A percentile compares a stretch with the other conserved stretches of the same genome.
These are phyloP conservation scores for Blastocystis hominis DNA, from an alignment of 352 stramenopile genomes.

Conservation along the genomic window DNA sequence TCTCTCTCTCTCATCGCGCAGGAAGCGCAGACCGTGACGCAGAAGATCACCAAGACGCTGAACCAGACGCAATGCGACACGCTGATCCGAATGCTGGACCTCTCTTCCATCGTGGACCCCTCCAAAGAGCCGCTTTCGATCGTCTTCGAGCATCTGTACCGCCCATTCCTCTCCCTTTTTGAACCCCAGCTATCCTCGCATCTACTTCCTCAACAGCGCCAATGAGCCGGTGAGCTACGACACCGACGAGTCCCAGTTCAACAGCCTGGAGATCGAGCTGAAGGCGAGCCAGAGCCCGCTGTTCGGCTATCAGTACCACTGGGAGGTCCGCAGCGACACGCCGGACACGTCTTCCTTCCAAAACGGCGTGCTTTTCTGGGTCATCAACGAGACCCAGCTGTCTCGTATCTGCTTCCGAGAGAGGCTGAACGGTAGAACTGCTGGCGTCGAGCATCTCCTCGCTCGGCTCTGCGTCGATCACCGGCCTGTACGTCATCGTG, in stretches of 20 bases:
- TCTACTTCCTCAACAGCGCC: constrained; percentile 20
- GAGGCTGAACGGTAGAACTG: not conserved
- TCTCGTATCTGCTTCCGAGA: not conserved
- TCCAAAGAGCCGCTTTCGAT: not conserved
- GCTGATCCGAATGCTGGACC: not conserved
- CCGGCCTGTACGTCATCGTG: constrained; percentile 49
- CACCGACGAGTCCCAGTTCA: not conserved
- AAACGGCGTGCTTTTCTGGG: constrained; percentile 15
- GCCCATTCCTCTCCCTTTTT: not conserved
- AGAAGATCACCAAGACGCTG: not conserved
- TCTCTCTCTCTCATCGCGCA: not conserved
- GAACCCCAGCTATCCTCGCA: not conserved
- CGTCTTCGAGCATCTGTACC: not conserved
- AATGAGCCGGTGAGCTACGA: not conserved
- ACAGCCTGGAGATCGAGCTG: constrained; percentile 8
- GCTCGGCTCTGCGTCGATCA: constrained; percentile 31
- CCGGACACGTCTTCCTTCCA: not conserved
- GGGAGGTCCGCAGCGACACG: constrained; percentile 3
- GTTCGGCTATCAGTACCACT: constrained; percentile 28
- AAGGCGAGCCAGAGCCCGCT: not conserved
- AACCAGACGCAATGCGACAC: not conserved
- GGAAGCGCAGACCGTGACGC: not conserved
- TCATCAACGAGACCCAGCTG: constrained; percentile 37
- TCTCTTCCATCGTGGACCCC: not conserved
- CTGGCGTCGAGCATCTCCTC: constrained; percentile 19